Evolutionary conservation across 164 flowering plant genomes (phyloP), one percentile per base, ranked within the genome.

Genomic region (Pachysandra terminalis): DNA sequence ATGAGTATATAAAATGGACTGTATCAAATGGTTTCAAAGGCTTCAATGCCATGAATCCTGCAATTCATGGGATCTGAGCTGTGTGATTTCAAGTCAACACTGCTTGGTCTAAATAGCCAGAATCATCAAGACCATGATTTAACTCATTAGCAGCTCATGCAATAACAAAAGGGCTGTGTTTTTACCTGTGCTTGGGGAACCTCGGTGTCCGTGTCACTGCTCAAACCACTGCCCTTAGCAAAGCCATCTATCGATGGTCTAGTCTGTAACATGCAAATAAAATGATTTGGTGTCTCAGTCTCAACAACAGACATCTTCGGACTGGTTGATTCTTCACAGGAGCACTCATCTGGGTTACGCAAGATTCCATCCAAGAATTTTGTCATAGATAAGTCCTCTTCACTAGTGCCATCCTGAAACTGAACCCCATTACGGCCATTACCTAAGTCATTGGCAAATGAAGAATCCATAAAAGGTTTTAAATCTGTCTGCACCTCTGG

Each of bases 341-440:
- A n/a, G n/a, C n/a, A n/a, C n/a, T n/a, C n/a, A n/a, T n/a, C n/a
- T n/a, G n/a, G n/a, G n/a, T n/a, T n/a, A n/a, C n/a, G n/a, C n/a
- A n/a, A 78, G 35, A 81, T 57, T 10, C 72, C 64, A 64, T 81
- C 69, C 66, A 90, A 67, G 72, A 84, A 78, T 13, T 83, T 80
- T 0, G 75, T 24, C 9, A 79, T 69, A 66, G 63, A 65, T 24
- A 65, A 59, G 52, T 81, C 87, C 26, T 71, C 41, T 37, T 73
- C 84, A 67, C 76, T 75, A 21, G 73, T 72, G 35, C 76, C 79
- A 71, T 71, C 72, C 54, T 77, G 83, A 71, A 73, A 61, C 62
- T 61, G 70, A 68, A 68, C 9, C 40, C 60, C 79, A 32, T 19
- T 55, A 7, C 64, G 62, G 28, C 63, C 68, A 27, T 64, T 52